Evolutionary conservation across 2,329 filamentous ascomycete genomes (phyloP).

Genomic region (Periconia digitata): DNA sequence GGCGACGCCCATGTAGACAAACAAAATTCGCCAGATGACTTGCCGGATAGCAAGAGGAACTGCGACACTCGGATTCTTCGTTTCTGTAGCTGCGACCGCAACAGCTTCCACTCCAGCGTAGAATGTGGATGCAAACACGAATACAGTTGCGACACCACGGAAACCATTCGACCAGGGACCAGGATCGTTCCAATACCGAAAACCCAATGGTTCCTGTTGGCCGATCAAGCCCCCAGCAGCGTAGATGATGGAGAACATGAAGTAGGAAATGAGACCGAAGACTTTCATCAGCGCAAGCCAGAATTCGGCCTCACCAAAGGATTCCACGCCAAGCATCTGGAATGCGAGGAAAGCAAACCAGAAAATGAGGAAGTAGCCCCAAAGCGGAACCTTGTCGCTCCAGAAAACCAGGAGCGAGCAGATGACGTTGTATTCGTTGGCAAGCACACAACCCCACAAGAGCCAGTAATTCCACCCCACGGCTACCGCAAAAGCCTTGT

Average conservation of each 20-base stretch:
- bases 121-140: conserved; percentile 48
- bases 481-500: conserved; percentile 21
- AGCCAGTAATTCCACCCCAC: conserved; percentile 45
- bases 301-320: conserved; percentile 48
- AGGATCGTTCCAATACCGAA: conserved; percentile 44
- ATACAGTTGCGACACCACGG: conserved; percentile 45
- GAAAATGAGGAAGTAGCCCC: conserved; percentile 47
- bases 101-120: conserved; percentile 42
- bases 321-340: conserved; percentile 45
- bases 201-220: conserved; percentile 36
- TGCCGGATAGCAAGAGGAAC: conserved; percentile 52
- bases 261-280: conserved; percentile 40
- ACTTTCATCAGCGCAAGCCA: conserved; percentile 47
- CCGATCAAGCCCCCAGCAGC: conserved; percentile 32
- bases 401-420: conserved; percentile 68
- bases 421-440: conserved; percentile 72
- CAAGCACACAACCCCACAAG: conserved; percentile 66
- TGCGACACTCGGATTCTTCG: conserved; percentile 47
- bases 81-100: conserved; percentile 40
- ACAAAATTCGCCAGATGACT: conserved; percentile 47
- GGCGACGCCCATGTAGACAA: conserved; percentile 49
- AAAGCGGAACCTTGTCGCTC: conserved; percentile 54
- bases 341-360: conserved; percentile 43
- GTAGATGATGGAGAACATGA: conserved; percentile 46
- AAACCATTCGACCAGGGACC: conserved; percentile 46